phyloP scores from a whole-genome alignment of 176 grass and related monocot species.

The Stipa capillata region DNA sequence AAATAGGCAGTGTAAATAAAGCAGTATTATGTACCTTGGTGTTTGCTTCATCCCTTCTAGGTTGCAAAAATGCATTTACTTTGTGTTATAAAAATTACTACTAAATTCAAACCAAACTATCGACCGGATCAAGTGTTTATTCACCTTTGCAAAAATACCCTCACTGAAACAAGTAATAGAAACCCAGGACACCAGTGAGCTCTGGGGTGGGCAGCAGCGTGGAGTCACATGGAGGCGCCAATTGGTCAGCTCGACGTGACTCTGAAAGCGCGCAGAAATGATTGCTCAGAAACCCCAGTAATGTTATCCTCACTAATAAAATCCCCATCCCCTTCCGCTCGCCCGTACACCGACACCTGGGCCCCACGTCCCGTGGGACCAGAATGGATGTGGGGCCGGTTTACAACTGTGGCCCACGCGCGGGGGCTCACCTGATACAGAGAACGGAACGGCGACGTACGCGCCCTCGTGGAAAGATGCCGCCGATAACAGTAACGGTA shows the following conservation, averaged over 20 bases:
- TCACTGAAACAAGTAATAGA: neutral
- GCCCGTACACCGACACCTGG: neutral
- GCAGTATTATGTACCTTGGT: no score
- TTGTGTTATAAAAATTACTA: no score
- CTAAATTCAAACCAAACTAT: no score
- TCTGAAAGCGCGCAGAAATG: neutral
- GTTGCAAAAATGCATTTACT: no score
- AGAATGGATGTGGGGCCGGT: neutral
- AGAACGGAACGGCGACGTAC: no score
- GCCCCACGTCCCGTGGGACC: neutral
- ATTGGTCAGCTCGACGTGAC: neutral
- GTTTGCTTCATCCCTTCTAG: no score
- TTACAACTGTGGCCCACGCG: neutral
- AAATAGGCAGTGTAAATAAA: no score
- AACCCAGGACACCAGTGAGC: neutral
- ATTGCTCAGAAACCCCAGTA: neutral
- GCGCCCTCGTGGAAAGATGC: neutral
- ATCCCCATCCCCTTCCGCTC: no score
- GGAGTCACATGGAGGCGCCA: conserved; percentile 19
- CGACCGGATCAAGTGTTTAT: no score
- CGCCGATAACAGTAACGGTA: neutral
- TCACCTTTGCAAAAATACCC: neutral
- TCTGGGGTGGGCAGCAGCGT: conserved; percentile 23
- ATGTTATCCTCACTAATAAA: neutral
- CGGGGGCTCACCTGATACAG: neutral